Base-by-base conservation (phyloP, 148 eudicot species). In the Suaeda aralocaspica region DNA sequence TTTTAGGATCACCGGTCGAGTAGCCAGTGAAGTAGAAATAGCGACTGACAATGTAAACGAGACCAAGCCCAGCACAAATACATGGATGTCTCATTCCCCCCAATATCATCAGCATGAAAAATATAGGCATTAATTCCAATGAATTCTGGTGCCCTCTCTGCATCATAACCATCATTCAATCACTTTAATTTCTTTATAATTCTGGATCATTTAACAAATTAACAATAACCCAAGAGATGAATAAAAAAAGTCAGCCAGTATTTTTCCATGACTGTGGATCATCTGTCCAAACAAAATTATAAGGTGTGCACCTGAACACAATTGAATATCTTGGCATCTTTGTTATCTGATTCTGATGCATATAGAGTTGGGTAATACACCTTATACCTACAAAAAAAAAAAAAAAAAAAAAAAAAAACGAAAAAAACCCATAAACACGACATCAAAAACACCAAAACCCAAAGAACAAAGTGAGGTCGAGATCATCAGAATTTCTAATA, bases 121-220 rank as follows among this genome's bases (percentile, higher is more conserved):
- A 88, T 61, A 85, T 39, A 0, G 98, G 96, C 98, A 93, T 85
- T 84, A 79, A 29, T 58, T 93, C 98, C 74, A 93, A 66, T 13
- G 98, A 87, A 76, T 93, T 93, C 84, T 93, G 98, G 77, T 93
- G 98, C 64, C 98, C 98, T 79, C 96, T 90, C 98, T 93, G 88
- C 75, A 76, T 34, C 51, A 4, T 29, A 53, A 46, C 71, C 33
- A 36, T 36, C 41, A n/a, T 8, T 3, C 41, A 36, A 36, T 36
- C 41, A 36, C 8, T 36, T 36, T n/a, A n/a, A 36, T 36, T 36
- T 36, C 41, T 36, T 36, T 8, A 36, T 4, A n/a, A n/a, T n/a
- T n/a, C n/a, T n/a, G n/a, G n/a, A n/a, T n/a, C n/a, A n/a, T n/a
- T n/a, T 36, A 36, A 4, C 4, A 36, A 36, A 36, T 58, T 39